Percentiles rank a stretch among this genome's conserved stretches.
phyloP scores from a whole-genome alignment of 2,329 filamentous ascomycete genomes.

The Lasiodiplodia theobromae region DNA sequence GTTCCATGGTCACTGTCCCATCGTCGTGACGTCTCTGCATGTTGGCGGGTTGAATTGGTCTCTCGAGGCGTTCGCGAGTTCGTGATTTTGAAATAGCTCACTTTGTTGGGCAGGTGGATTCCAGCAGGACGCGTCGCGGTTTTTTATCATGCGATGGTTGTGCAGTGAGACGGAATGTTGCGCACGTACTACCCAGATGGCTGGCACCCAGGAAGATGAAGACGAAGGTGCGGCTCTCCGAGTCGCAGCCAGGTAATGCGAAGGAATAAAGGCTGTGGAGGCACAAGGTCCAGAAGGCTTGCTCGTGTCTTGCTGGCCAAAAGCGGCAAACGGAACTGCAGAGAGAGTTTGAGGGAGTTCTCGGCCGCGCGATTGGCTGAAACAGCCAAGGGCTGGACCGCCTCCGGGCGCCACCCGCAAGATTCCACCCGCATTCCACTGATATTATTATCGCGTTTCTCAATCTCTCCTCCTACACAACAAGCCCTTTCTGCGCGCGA shows the following conservation, averaged over 20 bases:
- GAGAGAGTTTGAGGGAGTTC: constrained; percentile 25
- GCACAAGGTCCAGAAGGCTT: background rate
- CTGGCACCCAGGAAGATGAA: background rate
- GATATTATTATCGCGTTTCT: background rate
- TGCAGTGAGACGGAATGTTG: background rate
- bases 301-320: background rate
- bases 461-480: background rate
- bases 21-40: constrained; percentile 27
- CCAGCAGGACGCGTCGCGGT: background rate
- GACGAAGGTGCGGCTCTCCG: background rate
- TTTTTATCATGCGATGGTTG: constrained; percentile 1
- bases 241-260: constrained; percentile 11
- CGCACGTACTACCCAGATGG: constrained; percentile 16
- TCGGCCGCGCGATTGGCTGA: constrained; percentile 5
- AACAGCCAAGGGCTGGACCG: constrained; percentile 11
- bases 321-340: constrained; percentile 8
- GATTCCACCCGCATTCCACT: background rate
- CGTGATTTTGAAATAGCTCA: background rate
- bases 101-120: background rate
- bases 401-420: constrained; percentile 2
- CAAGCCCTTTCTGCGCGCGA: background rate
- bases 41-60: background rate
- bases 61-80: background rate
- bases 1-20: constrained; percentile 29
- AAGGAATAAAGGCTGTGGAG: background rate